Conservation (phyloP, 2,329 filamentous ascomycete genomes). For the Diaporthe helianthi region DNA sequence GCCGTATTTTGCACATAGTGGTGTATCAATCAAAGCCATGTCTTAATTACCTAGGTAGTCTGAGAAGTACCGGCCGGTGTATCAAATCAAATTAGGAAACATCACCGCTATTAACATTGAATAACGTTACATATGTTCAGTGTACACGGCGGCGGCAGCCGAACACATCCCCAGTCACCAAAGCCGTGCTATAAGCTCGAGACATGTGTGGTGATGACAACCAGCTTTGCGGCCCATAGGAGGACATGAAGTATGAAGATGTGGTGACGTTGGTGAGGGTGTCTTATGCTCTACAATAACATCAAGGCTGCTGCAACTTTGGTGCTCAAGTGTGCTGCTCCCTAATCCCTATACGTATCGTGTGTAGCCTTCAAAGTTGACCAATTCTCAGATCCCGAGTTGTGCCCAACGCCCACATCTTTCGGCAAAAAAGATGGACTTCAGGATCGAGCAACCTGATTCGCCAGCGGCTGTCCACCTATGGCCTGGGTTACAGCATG, state of each 20-base stretch:
- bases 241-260: conserved; percentile 70
- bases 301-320: conserved; percentile 15
- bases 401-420: not conserved
- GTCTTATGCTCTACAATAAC: conserved; percentile 39
- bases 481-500: not conserved
- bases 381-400: not conserved
- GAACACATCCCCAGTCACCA: conserved; percentile 58
- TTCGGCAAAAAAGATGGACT: conserved; percentile 8
- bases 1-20: not conserved
- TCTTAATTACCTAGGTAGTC: not conserved
- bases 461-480: not conserved
- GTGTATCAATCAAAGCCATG: conserved; percentile 1
- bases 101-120: conserved; percentile 61
- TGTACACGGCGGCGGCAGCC: conserved; percentile 61
- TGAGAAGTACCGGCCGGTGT: conserved; percentile 49
- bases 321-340: not conserved
- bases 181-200: conserved; percentile 58
- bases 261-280: conserved; percentile 69
- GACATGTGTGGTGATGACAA: conserved; percentile 41
- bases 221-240: conserved; percentile 65
- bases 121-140: too few species aligned
- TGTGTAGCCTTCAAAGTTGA: not conserved
- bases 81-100: conserved; percentile 65
- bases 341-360: not conserved
- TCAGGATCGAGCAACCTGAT: conserved; percentile 5